Evolutionary conservation across 2,329 filamentous ascomycete genomes (phyloP).

Genomic region (Aspergillus chevalieri): DNA sequence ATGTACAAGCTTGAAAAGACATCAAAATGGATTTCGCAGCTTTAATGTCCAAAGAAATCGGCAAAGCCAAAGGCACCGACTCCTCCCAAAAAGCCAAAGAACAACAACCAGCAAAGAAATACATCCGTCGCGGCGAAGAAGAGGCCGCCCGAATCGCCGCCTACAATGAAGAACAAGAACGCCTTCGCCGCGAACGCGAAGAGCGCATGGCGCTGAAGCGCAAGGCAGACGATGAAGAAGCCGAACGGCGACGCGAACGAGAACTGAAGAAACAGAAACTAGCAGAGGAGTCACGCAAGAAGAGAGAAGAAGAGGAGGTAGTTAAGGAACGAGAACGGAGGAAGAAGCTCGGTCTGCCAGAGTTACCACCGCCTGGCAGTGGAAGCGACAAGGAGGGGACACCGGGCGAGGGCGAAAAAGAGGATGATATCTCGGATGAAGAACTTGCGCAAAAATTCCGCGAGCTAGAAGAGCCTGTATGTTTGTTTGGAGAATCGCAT

Average conservation of each 20-base stretch:
- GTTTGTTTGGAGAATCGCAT: slow-evolving; percentile 77
- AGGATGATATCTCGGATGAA: slow-evolving; percentile 60
- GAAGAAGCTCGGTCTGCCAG: slow-evolving; percentile 73
- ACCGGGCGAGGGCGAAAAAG: slow-evolving; percentile 10
- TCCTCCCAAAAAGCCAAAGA: slow-evolving; percentile 15
- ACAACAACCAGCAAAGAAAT: slow-evolving; percentile 57
- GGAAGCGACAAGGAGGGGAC: slow-evolving; percentile 27
- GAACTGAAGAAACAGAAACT: slow-evolving; percentile 77
- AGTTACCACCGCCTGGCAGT: slow-evolving; percentile 47
- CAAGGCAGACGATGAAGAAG: slow-evolving; percentile 80
- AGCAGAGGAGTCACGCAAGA: slow-evolving; percentile 69
- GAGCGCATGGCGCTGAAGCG: slow-evolving; percentile 71
- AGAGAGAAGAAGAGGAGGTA: slow-evolving; percentile 65
- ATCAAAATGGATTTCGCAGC: slow-evolving; percentile 85
- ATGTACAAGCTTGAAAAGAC: background rate
- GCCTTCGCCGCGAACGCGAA: slow-evolving; percentile 63
- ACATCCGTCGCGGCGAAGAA: slow-evolving; percentile 74
- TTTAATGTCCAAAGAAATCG: slow-evolving; percentile 87
- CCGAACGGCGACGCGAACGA: slow-evolving; percentile 59
- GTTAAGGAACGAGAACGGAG: slow-evolving; percentile 67
- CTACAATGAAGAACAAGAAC: slow-evolving; percentile 76
- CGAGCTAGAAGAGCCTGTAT: slow-evolving; percentile 63
- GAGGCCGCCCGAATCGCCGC: slow-evolving; percentile 74
- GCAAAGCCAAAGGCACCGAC: slow-evolving; percentile 60
- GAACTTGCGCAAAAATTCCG: slow-evolving; percentile 65